phyloP scores from a whole-genome alignment of 305 asterid genomes.

The Fraxinus paxiana region DNA sequence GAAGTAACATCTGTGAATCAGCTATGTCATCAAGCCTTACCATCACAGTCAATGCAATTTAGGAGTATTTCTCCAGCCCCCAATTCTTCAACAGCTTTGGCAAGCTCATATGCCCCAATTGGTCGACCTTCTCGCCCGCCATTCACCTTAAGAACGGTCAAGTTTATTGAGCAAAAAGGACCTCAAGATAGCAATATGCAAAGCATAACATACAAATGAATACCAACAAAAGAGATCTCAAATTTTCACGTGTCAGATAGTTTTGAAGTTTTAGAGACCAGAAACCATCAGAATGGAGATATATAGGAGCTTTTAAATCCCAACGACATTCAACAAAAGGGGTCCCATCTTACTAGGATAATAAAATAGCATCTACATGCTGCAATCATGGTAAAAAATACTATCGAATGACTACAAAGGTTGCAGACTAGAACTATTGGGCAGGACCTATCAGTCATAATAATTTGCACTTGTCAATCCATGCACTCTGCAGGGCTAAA shows the following conservation, averaged over 20 bases:
- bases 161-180: background rate
- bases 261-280: background rate
- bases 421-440: background rate
- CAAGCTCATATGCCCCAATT: conserved; percentile 96
- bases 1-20: too few species aligned
- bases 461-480: background rate
- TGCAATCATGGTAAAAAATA: background rate
- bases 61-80: conserved; percentile 97
- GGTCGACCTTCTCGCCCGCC: conserved; percentile 96
- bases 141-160: conserved; percentile 49
- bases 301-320: background rate
- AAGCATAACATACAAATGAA: background rate
- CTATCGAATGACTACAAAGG: background rate
- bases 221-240: background rate
- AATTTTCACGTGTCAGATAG: background rate
- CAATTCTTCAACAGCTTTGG: conserved; percentile 86
- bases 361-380: background rate
- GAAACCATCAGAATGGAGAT: background rate
- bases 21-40: conserved; percentile 23
- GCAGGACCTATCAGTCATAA: background rate
- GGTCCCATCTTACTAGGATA: background rate
- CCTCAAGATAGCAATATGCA: background rate
- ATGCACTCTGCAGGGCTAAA: background rate
- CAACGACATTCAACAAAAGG: background rate
- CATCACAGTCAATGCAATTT: conserved; percentile 94